Conservation (phyloP, 108 stramenopile genomes). For the Seminavis robusta region DNA sequence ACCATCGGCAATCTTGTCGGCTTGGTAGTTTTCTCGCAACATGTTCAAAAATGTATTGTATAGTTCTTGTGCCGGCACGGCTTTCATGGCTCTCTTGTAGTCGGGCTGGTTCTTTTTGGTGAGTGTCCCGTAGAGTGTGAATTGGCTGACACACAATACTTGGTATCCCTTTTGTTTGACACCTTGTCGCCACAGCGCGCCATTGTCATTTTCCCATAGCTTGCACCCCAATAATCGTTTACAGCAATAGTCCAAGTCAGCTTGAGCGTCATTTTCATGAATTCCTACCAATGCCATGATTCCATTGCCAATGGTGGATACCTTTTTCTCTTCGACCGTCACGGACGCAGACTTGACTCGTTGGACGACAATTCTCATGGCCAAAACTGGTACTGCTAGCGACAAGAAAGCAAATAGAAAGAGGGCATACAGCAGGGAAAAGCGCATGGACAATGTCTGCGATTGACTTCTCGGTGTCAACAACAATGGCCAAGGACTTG, state of each 20-base stretch:
- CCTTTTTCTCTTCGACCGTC: slow-evolving; percentile 52
- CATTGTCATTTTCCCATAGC: slow-evolving; percentile 77
- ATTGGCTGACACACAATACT: slow-evolving; percentile 80
- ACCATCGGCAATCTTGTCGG: slow-evolving; percentile 67
- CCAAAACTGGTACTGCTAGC: slow-evolving; percentile 1
- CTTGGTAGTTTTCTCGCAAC: slow-evolving; percentile 55
- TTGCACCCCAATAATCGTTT: slow-evolving; percentile 63
- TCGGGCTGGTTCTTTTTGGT: slow-evolving; percentile 85
- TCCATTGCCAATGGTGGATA: slow-evolving; percentile 80
- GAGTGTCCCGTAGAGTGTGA: slow-evolving; percentile 81
- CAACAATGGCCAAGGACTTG: no score
- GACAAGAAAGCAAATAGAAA: neutral
- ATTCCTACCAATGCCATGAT: slow-evolving; percentile 73
- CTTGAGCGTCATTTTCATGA: slow-evolving; percentile 60
- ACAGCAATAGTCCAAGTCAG: slow-evolving; percentile 74
- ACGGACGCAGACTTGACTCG: slow-evolving; percentile 88
- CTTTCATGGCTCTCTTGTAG: slow-evolving; percentile 84
- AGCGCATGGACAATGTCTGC: neutral
- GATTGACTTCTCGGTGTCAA: no score
- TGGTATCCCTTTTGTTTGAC: slow-evolving; percentile 68
- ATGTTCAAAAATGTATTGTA: slow-evolving; percentile 64
- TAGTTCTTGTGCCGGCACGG: slow-evolving; percentile 48
- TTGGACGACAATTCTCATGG: slow-evolving; percentile 84
- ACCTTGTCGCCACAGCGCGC: slow-evolving; percentile 68
- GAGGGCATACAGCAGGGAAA: neutral